Evolutionary conservation across 257 asterid species (phyloP), one percentile per base, ranked within the genome.

Genomic region (Capsicum chinense): DNA sequence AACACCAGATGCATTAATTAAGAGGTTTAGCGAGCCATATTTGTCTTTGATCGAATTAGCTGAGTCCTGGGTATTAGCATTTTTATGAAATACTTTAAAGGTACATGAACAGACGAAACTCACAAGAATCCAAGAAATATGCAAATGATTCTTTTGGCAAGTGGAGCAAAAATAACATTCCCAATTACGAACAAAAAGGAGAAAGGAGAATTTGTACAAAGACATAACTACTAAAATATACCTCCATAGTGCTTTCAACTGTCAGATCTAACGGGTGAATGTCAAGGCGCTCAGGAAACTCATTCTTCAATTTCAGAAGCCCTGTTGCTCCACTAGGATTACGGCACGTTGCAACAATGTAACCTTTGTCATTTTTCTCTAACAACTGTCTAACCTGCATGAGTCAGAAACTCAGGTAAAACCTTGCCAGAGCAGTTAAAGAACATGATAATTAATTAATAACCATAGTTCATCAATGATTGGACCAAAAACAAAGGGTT

Each of bases 281-380:
- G 88, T 96, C 97, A 42, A 96, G 91, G 57, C 99, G 97, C 21
- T 90, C 90, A 3, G 89, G 79, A 78, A 96, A 94, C 88, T 86
- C 92, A 60, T 88, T 87, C 91, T 91, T 95, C 91, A 96, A 87
- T 42, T 91, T 94, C 86, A 86, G 85, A 78, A 94, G 96, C 88
- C 90, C 95, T 0, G 88, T 83, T 67, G 99, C 94, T 52, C 81
- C 91, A 56, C 82, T 88, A 83, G 99, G 98, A 85, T 89, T 90
- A 57, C 99, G 98, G 86, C 99, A 96, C 15, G 99, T 94, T 52
- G 98, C 98, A 78, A 94, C 90, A 47, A 96, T 94, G 9, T 85
- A 87, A 68, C 97, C 97, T 79, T 86, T 84, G 35, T 89, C 88
- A 42, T 85, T 90, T 73, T 88, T 91, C 93, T 93, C 98, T 81